Conservation (phyloP, 371 early-diverging fungal genomes). For the Mucor piriformis region DNA sequence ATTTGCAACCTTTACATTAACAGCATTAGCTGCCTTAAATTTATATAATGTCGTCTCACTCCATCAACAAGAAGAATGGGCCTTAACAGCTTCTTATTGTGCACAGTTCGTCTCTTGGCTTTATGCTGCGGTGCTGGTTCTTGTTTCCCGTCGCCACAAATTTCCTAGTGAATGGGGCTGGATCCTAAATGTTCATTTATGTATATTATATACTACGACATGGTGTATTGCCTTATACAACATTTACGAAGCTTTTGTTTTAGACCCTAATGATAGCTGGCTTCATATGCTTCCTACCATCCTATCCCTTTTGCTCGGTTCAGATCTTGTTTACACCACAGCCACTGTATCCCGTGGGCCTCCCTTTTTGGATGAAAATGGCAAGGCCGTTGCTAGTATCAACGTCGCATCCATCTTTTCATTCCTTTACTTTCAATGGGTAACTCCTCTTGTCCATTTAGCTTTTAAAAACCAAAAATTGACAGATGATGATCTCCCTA, state of each 20-base stretch:
- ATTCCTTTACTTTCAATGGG: slow-evolving; percentile 31
- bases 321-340: slow-evolving; percentile 36
- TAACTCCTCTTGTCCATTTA: slow-evolving; percentile 29
- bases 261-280: slow-evolving; percentile 5
- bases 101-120: slow-evolving; percentile 29
- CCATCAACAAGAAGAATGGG: slow-evolving; percentile 1
- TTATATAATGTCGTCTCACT: slow-evolving; percentile 8
- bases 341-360: slow-evolving; percentile 33
- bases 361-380: slow-evolving; percentile 41
- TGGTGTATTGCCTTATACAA: slow-evolving; percentile 22
- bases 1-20: slow-evolving; percentile 17
- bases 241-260: slow-evolving; percentile 9
- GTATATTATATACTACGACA: slow-evolving; percentile 24
- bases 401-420: slow-evolving; percentile 32
- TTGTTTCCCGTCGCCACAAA: slow-evolving; percentile 24
- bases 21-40: slow-evolving; percentile 7
- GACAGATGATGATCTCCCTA: slow-evolving; percentile 40
- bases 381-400: slow-evolving; percentile 23
- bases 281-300: slow-evolving; percentile 19
- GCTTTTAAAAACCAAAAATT: slow-evolving; percentile 38
- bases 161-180: slow-evolving; percentile 40
- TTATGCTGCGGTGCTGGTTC: slow-evolving; percentile 25
- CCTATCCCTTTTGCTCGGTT: slow-evolving; percentile 18
- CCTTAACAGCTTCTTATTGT: slow-evolving; percentile 3
- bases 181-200: slow-evolving; percentile 45